Evolutionary conservation across 2,329 filamentous ascomycete genomes (phyloP).

Genomic region (Aspergillus brasiliensis): DNA sequence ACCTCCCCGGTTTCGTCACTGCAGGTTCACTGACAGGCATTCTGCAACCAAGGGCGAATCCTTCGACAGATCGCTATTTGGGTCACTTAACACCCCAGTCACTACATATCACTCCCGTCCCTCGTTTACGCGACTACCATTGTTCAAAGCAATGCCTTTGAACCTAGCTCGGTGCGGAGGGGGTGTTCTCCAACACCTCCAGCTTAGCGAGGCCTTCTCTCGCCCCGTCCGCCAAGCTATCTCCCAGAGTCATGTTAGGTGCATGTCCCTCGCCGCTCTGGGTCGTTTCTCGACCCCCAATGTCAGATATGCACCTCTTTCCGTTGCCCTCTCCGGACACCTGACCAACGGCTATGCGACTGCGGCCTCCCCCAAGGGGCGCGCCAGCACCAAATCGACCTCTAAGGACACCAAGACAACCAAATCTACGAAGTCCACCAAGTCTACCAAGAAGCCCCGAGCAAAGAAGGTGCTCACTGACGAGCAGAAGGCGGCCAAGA

Average conservation of each 20-base stretch:
- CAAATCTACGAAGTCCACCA: constrained; percentile 24
- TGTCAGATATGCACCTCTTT: constrained; percentile 14
- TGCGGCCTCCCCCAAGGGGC: constrained; percentile 33
- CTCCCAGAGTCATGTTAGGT: constrained; percentile 30
- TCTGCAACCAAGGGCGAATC: constrained; percentile 6
- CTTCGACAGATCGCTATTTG: neutral
- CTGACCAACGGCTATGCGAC: constrained; percentile 37
- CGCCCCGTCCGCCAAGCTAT: constrained; percentile 30
- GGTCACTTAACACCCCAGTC: neutral
- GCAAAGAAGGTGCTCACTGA: constrained; percentile 35
- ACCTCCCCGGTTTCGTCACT: constrained; percentile 35
- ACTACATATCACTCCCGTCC: neutral
- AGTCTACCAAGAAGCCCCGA: constrained; percentile 20
- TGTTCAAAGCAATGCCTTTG: constrained; percentile 32
- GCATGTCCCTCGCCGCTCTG: constrained; percentile 26
- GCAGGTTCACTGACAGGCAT: constrained; percentile 19
- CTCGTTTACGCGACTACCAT: neutral
- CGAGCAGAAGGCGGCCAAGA: constrained; percentile 30
- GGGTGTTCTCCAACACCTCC: constrained; percentile 33
- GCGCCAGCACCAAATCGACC: constrained; percentile 19
- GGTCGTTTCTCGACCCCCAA: constrained; percentile 17
- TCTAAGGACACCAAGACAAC: constrained; percentile 23
- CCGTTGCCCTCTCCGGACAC: constrained; percentile 21
- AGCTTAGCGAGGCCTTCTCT: constrained; percentile 25
- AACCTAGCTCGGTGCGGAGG: constrained; percentile 35